phyloP scores from a whole-genome alignment of 2,329 filamentous ascomycete species.

The Colletotrichum euphorbiae region DNA sequence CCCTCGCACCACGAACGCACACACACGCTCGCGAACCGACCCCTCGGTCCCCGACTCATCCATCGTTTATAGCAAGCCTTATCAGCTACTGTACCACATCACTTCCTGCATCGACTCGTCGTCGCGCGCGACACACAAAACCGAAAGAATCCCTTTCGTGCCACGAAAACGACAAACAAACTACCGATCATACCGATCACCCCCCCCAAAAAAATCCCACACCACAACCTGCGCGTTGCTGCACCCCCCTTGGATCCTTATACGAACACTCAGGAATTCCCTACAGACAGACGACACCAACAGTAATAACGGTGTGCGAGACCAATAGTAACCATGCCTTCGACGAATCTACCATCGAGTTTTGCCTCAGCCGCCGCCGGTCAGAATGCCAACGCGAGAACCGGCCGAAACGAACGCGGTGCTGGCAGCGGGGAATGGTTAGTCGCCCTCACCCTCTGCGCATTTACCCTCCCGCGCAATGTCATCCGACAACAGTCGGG shows the following conservation, averaged over 20 bases:
- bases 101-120: conserved; percentile 19
- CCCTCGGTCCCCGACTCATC: conserved; percentile 35
- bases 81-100: conserved; percentile 39
- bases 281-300: conserved; percentile 13
- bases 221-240: conserved; percentile 31
- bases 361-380: conserved; percentile 87
- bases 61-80: conserved; percentile 41
- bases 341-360: conserved; percentile 82
- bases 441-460: conserved; percentile 49
- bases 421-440: conserved; percentile 78
- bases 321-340: conserved; percentile 65
- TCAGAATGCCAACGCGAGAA: conserved; percentile 72
- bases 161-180: conserved; percentile 29
- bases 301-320: conserved; percentile 41
- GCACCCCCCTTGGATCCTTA: conserved; percentile 8
- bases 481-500: background rate
- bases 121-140: conserved; percentile 34
- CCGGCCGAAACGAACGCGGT: conserved; percentile 69
- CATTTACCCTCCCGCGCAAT: background rate
- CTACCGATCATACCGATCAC: conserved; percentile 12
- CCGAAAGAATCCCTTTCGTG: conserved; percentile 33
- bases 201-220: conserved; percentile 9
- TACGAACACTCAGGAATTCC: background rate
- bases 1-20: conserved; percentile 36
- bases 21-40: conserved; percentile 35